Conservation (phyloP, 345 rosid species). For the Tarenaya hassleriana region DNA sequence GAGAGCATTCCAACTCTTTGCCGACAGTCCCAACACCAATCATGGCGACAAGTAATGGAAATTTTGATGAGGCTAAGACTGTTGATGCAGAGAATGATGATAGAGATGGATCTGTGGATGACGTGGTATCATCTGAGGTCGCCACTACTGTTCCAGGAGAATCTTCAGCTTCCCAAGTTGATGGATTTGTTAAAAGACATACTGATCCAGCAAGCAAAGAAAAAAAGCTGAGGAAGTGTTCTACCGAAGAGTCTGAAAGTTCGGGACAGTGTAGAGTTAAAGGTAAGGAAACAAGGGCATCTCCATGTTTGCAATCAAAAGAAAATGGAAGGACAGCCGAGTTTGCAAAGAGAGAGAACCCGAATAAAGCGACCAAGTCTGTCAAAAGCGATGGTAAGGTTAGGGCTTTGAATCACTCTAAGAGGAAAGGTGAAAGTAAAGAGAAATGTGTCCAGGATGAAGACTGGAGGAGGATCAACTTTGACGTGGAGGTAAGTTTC, state of each 20-base stretch:
- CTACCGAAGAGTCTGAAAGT: constrained; percentile 8
- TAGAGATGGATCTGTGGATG: background rate
- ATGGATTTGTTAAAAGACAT: constrained; percentile 18
- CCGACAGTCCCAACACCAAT: background rate
- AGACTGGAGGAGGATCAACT: constrained; percentile 21
- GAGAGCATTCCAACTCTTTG: background rate
- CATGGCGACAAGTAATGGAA: constrained; percentile 13
- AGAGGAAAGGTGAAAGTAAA: constrained; percentile 9
- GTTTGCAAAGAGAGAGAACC: constrained; percentile 1
- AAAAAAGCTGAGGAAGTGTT: constrained; percentile 6
- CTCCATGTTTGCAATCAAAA: constrained; percentile 3
- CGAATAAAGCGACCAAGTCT: constrained; percentile 7
- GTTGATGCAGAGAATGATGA: constrained; percentile 5
- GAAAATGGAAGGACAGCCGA: constrained; percentile 10
- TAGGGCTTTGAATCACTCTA: background rate
- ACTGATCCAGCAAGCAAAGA: constrained; percentile 3
- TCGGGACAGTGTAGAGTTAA: constrained; percentile 10
- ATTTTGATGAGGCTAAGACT: constrained; percentile 6
- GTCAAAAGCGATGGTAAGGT: background rate
- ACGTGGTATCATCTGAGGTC: constrained; percentile 14
- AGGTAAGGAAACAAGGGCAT: constrained; percentile 5
- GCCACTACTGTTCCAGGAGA: background rate
- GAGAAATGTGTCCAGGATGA: constrained; percentile 14
- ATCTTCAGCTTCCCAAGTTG: constrained; percentile 9
- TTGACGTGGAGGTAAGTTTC: constrained; percentile 25